Evolutionary conservation across 1,139 yeast genomes (phyloP).

Genomic region (Starmera stellimalicola): DNA sequence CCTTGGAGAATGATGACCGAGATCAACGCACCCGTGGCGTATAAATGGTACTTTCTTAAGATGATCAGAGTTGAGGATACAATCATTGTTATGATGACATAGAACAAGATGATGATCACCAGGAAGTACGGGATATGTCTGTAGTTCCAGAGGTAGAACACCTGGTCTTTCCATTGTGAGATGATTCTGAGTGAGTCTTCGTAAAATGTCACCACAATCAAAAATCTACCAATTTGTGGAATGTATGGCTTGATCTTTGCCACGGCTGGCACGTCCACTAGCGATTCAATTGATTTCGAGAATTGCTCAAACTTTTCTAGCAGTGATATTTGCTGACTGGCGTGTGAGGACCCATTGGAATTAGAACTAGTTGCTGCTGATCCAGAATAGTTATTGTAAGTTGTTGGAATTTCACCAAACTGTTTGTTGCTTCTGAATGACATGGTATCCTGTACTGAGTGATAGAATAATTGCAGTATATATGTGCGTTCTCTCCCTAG

Average conservation of each 20-base stretch:
- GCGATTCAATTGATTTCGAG: conserved; percentile 23
- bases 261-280: conserved; percentile 29
- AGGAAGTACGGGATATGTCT: conserved; percentile 75
- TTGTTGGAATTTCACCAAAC: conserved; percentile 17
- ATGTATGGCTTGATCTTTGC: conserved; percentile 52
- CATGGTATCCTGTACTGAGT: too few relatives aligned
- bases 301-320: conserved; percentile 19
- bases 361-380: conserved; percentile 3
- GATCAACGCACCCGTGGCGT: conserved; percentile 65
- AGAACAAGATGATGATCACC: conserved; percentile 57
- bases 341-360: too few relatives aligned
- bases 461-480: too few relatives aligned
- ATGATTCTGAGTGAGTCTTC: conserved; percentile 84
- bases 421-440: conserved; percentile 20
- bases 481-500: too few relatives aligned
- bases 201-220: conserved; percentile 88
- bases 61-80: conserved; percentile 67
- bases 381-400: conserved; percentile 3
- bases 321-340: too few relatives aligned
- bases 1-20: conserved; percentile 80
- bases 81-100: conserved; percentile 64
- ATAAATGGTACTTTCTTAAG: conserved; percentile 56
- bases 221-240: conserved; percentile 81
- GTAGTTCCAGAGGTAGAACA: conserved; percentile 70
- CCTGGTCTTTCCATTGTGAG: conserved; percentile 89